Conservation (phyloP, 169 alveolate genomes). For the Cryptosporidium felis region DNA sequence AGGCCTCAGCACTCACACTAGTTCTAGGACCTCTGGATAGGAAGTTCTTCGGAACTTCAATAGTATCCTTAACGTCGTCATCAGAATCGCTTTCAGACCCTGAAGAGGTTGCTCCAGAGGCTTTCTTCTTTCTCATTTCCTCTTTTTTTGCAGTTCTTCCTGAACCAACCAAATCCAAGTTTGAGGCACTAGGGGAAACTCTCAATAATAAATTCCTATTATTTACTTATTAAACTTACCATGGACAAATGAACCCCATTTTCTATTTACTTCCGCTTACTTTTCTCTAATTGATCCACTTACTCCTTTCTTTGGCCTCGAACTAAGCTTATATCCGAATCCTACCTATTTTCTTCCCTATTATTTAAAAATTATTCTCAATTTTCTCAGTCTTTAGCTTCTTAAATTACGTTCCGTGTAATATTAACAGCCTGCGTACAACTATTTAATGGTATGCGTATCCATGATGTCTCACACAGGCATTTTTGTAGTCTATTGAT, state of each 20-base stretch:
- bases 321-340: neutral
- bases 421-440: constrained; percentile 29
- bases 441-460: constrained; percentile 5
- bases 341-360: neutral
- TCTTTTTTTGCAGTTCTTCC: neutral
- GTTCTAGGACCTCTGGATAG: constrained; percentile 74
- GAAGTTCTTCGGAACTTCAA: constrained; percentile 46
- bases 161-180: constrained; percentile 2
- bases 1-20: constrained; percentile 93
- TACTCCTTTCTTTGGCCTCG: neutral
- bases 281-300: too few relatives aligned
- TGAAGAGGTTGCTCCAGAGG: neutral
- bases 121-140: neutral
- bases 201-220: neutral
- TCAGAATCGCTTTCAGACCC: constrained; percentile 69
- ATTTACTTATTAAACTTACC: constrained; percentile 18
- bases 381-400: neutral
- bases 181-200: constrained; percentile 38
- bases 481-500: too few relatives aligned
- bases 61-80: constrained; percentile 39
- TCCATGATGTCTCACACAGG: too few relatives aligned
- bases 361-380: neutral
- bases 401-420: constrained; percentile 32
- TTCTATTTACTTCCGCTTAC: neutral
- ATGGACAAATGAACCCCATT: constrained; percentile 67